Evolutionary conservation across 352 stramenopile genomes (phyloP), one percentile per base, ranked within the genome.

Genomic region (Peronospora farinosa): DNA sequence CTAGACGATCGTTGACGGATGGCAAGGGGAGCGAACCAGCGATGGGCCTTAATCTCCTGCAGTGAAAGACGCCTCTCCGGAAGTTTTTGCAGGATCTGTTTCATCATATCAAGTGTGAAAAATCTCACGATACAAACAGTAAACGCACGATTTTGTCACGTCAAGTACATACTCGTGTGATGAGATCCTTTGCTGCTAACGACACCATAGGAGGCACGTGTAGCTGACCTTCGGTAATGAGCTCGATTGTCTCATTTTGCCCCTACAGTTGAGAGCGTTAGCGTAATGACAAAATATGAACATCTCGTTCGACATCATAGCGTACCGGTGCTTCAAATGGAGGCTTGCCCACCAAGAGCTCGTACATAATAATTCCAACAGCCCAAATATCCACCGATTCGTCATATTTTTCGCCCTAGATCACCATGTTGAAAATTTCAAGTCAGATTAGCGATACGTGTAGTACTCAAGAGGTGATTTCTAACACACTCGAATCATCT

Each of bases 331-430:
- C 90, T 61, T 99, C 96, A 72, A 99, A 99, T 5, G 97, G 96
- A 16, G 97, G 96, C 11, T 78, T 82, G 13, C 97, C 97, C 17
- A 97, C 88, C 1, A 99, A 65, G 33, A 99, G 95, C 72, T 99
- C 97, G 64, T 96, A 99, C 53, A 98, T 91, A 16, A 99, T 85
- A 33, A 99, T 95, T 11, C 97, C 97, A 16, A 99, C 72, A n/a
- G 82, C 91, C 97, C 97, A 99, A 55, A 98, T 96, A 62, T 99
- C 97, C n/a, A 99, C 96, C 21, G 87, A 96, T 51, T 98, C 84
- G 60, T 99, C 93, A 66, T 99, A 97, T 51, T 97, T 95, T 53
- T 96, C 87, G 47, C 95, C 93, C 63, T 88, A 40, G 0, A 35
- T 9, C 17, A 23, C 0, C 12, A 33, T 3, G 30, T 40, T 11